Evolutionary conservation across 2,329 filamentous ascomycete species (phyloP), one percentile per base, ranked within the genome.

Genomic region (Didymella lethalis): DNA sequence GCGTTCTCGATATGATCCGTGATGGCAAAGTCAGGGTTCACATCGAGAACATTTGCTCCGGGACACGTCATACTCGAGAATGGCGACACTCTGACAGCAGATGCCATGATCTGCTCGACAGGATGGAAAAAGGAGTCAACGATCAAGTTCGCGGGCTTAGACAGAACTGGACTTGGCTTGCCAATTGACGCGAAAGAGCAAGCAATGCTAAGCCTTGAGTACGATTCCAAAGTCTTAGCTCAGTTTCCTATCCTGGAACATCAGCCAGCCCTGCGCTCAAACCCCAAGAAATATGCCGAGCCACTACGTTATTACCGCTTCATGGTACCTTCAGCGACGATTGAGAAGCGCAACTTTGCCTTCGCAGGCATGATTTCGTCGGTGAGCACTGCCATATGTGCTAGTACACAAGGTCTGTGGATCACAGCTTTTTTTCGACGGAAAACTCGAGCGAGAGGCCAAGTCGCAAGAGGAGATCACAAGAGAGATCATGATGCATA

Each of bases 401-500:
- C 79, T 7, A 70, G 74, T 11, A 65, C 77, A 0, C 79, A 81
- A 66, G 73, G 69, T 0, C 70, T 81, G 0, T 82, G 80, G 80
- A 76, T 89, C 26, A 80, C 82, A 0, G 88, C 89, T 0, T 92
- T 87, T 87, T 70, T 84, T 93, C 28, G 80, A 83, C 48, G 80
- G 80, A 29, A 76, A 80, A 38, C 74, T 90, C 4, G 4, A 58
- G 1, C 43, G 61, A 54, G 74, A 64, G 48, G n/a, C 38, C 0
- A 31, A 54, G 6, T 59, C 64, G 2, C 54, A 64, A 45, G 54
- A 64, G 7, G 45, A 67, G 11, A 45, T 68, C 20, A 55, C 59
- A 26, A 62, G 64, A 26, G 72, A 78, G 34, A 72, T 88, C 0
- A 36, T 94, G 90, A 70, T 88, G 89, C 4, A 86, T 83, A 64